Percentiles rank a stretch among this genome's conserved stretches.
Evolutionary conservation across 2,329 filamentous ascomycete species (phyloP).

Genomic region (Sordariomycetes sp.): DNA sequence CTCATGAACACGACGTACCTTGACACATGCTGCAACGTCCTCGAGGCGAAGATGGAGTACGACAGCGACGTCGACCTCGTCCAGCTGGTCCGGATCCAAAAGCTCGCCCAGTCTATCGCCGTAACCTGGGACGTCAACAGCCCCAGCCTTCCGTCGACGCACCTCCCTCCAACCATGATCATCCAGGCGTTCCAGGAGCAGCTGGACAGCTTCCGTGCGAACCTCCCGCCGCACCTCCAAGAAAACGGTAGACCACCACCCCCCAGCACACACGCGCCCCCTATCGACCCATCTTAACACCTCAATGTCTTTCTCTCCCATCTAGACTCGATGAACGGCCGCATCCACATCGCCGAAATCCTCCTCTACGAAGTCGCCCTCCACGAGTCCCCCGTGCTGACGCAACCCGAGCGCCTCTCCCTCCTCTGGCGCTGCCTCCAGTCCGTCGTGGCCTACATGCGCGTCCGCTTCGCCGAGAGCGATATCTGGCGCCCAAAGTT

Average conservation of each 20-base stretch:
- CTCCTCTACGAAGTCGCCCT: constrained; percentile 33
- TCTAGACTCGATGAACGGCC: constrained; percentile 23
- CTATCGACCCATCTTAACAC: background rate
- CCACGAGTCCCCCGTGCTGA: constrained; percentile 20
- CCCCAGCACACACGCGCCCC: too few species aligned
- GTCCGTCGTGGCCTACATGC: constrained; percentile 25
- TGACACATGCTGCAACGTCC: constrained; percentile 25
- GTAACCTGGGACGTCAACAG: constrained; percentile 20
- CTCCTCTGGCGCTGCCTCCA: constrained; percentile 31
- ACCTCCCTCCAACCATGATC: constrained; percentile 24
- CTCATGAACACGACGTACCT: constrained; percentile 31
- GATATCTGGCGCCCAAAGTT: constrained; percentile 23
- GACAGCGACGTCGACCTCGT: constrained; percentile 29
- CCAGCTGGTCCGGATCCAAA: constrained; percentile 31
- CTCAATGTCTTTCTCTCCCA: background rate
- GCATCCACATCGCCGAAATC: constrained; percentile 29
- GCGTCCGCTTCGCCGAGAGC: constrained; percentile 16
- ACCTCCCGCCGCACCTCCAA: constrained; percentile 19
- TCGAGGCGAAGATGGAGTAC: constrained; percentile 26
- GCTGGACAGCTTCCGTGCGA: constrained; percentile 22
- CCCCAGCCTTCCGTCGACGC: constrained; percentile 16
- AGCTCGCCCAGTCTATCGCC: constrained; percentile 31
- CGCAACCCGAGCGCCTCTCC: constrained; percentile 24
- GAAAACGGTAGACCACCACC: constrained; percentile 10
- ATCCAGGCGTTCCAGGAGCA: constrained; percentile 30